Conservation (phyloP, 2,329 filamentous ascomycete species). For the Myriangium duriaei region DNA sequence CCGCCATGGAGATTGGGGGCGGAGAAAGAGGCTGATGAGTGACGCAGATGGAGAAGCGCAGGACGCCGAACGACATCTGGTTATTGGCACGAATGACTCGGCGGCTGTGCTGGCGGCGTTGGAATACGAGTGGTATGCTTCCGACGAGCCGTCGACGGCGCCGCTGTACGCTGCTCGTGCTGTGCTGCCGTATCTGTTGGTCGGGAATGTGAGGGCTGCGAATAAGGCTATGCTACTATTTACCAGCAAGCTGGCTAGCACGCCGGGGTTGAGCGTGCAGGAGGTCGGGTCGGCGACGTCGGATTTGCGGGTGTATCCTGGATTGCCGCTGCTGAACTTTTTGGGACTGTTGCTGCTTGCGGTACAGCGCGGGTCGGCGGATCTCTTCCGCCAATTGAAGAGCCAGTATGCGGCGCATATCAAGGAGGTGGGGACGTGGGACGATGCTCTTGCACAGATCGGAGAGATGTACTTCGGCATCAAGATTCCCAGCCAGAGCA, state of each 20-base stretch:
- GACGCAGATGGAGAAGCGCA: conserved; percentile 68
- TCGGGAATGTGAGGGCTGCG: conserved; percentile 81
- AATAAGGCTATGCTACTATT: conserved; percentile 72
- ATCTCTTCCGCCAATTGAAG: conserved; percentile 70
- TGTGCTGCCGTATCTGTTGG: conserved; percentile 79
- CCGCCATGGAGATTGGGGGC: not conserved
- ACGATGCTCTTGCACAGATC: conserved; percentile 67
- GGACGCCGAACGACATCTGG: conserved; percentile 82
- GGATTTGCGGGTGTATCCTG: conserved; percentile 70
- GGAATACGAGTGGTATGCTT: conserved; percentile 88
- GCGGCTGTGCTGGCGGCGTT: conserved; percentile 66
- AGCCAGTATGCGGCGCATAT: conserved; percentile 71
- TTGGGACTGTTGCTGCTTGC: conserved; percentile 72
- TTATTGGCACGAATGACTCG: conserved; percentile 81
- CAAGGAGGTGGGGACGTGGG: conserved; percentile 62
- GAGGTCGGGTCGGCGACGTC: conserved; percentile 62
- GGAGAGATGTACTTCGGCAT: conserved; percentile 97
- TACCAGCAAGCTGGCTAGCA: conserved; percentile 50
- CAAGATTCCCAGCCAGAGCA: conserved; percentile 73
- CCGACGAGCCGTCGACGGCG: conserved; percentile 78
- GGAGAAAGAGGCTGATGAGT: too few relatives aligned
- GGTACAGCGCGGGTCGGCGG: conserved; percentile 63
- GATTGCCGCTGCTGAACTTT: conserved; percentile 90
- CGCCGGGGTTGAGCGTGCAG: conserved; percentile 58
- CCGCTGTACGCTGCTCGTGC: conserved; percentile 75